These are phyloP conservation scores for Blastobotrys proliferans DNA, from an alignment of 1,139 yeast species.

Conservation along the genomic window DNA sequence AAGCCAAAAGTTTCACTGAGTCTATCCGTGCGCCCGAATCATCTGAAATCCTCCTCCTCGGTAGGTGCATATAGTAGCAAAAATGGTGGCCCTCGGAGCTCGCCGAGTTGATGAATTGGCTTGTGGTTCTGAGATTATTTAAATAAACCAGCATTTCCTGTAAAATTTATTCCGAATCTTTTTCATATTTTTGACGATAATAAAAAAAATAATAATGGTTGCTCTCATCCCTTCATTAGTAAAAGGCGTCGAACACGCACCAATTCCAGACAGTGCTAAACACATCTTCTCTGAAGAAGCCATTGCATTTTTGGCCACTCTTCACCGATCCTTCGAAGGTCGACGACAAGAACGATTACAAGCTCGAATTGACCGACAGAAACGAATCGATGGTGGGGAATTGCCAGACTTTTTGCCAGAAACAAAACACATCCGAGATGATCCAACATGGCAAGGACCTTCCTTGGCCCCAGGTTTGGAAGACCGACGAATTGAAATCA, in stretches of 20 bases:
- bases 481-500: constrained; percentile 47
- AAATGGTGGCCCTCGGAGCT: no score
- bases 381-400: constrained; percentile 59
- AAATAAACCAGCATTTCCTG: neutral
- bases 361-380: constrained; percentile 58
- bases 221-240: constrained; percentile 30
- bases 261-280: constrained; percentile 24
- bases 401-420: constrained; percentile 73
- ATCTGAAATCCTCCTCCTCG: no score
- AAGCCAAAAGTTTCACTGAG: no score
- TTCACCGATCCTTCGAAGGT: constrained; percentile 66
- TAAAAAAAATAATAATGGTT: constrained; percentile 29
- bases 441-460: constrained; percentile 77
- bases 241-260: constrained; percentile 31
- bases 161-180: neutral
- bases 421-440: constrained; percentile 65
- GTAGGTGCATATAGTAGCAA: no score
- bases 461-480: constrained; percentile 69
- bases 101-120: no score
- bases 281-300: constrained; percentile 62
- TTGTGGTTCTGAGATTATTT: no score
- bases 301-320: constrained; percentile 64
- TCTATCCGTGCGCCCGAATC: no score
- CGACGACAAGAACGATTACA: constrained; percentile 58
- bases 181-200: neutral